Evolutionary conservation across 164 flowering plant genomes (phyloP).

Genomic region (Litsea cubeba): DNA sequence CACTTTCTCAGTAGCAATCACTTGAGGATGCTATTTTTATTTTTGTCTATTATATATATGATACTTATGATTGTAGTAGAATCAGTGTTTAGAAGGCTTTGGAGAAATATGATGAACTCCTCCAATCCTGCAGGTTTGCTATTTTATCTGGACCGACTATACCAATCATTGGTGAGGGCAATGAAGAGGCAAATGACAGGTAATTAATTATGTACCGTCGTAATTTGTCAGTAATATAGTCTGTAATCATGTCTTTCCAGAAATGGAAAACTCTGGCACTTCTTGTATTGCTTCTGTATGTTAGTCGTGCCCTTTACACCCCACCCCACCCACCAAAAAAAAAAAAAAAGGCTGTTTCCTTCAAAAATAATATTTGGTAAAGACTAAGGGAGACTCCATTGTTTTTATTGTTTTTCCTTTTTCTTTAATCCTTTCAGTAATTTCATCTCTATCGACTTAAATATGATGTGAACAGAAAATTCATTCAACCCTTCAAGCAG

Average conservation of each 20-base stretch:
- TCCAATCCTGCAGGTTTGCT: constrained; percentile 65
- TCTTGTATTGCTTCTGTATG: too few relatives aligned
- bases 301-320: too few relatives aligned
- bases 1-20: neutral
- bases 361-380: neutral
- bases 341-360: neutral
- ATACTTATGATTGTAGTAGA: too few relatives aligned
- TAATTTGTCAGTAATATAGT: neutral
- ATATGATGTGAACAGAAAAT: too few relatives aligned
- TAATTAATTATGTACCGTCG: constrained; percentile 11
- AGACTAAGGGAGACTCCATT: neutral
- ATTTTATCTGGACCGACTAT: constrained; percentile 94
- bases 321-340: too few relatives aligned
- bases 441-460: too few relatives aligned
- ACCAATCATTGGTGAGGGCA: constrained; percentile 96
- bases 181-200: constrained; percentile 98
- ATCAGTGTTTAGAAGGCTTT: neutral
- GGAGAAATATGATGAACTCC: constrained; percentile 7
- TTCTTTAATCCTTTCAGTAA: too few relatives aligned
- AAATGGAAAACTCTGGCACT: too few relatives aligned
- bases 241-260: too few relatives aligned
- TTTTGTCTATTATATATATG: neutral
- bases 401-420: too few relatives aligned
- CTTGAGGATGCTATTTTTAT: neutral
- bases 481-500: too few relatives aligned